A percentile compares a stretch with the other conserved stretches of the same genome.
These are phyloP conservation scores for Venturia oleaginea DNA, from an alignment of 2,329 filamentous ascomycete species.

Conservation along the genomic window DNA sequence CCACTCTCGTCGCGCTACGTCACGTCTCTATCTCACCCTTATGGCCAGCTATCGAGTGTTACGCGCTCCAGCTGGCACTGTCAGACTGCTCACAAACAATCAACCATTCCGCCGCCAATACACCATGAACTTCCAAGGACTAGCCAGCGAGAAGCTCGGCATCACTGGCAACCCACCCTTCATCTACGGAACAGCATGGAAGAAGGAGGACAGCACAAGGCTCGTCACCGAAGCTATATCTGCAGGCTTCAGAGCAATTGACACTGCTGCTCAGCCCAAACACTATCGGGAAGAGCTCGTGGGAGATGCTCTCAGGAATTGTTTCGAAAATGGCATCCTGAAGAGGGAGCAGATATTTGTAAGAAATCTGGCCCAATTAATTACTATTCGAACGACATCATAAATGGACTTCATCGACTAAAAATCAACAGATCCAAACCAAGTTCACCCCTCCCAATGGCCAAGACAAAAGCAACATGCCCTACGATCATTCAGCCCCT, in stretches of 20 bases:
- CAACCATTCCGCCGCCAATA: neutral
- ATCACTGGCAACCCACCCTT: conserved; percentile 30
- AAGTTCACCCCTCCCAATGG: conserved; percentile 62
- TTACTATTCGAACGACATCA: too few relatives aligned
- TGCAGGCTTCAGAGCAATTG: conserved; percentile 62
- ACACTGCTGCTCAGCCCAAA: conserved; percentile 69
- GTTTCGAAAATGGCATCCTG: conserved; percentile 31
- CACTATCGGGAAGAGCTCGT: conserved; percentile 70
- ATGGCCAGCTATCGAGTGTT: neutral
- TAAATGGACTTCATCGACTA: too few relatives aligned
- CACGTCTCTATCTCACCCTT: neutral
- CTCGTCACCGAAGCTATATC: conserved; percentile 61
- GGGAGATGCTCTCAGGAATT: conserved; percentile 55
- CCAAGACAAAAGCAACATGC: conserved; percentile 52
- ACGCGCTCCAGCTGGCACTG: neutral
- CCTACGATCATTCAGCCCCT: conserved; percentile 51
- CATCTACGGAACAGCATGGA: conserved; percentile 83
- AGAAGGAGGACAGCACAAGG: conserved; percentile 56
- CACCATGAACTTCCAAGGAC: conserved; percentile 5
- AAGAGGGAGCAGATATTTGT: neutral
- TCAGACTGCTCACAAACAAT: neutral
- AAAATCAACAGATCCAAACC: conserved; percentile 59
- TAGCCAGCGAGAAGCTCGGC: conserved; percentile 8
- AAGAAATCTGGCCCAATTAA: neutral
- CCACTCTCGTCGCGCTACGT: neutral